Base-by-base conservation (phyloP, 2,329 filamentous ascomycete species). In the Penicillium psychrosexuale region DNA sequence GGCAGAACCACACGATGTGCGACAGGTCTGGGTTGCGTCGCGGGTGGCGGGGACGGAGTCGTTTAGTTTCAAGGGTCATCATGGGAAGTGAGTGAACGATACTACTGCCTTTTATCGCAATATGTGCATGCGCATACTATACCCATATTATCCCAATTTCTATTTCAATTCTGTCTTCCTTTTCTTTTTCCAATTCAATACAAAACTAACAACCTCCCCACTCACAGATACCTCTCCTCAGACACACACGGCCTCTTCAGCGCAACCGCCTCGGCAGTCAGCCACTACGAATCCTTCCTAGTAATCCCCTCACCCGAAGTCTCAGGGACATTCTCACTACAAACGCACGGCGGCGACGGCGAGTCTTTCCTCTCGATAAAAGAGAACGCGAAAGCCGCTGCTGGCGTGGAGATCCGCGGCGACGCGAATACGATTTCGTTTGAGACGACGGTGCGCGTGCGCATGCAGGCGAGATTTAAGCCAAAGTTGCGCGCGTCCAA, bases 401-500 rank as follows among this genome's bases (percentile, higher is more conserved):
- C 76, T 36, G 63, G 63, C 13, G 80, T 84, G 0, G 87, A 92
- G 62, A 79, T 95, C 12, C 84, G 90, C 31, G 91, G 90, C 46
- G 91, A 96, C 71, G 87, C 84, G 8, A 84, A 86, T 13, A 75
- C 77, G 8, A 83, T 86, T 47, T 82, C 79, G 5, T 89, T 89
- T 67, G 83, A 82, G 64, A 91, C 90, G 9, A 88, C 86, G 7
- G 71, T 96, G 57, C 82, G 90, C 47, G 84, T 97, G 65, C 88
- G 92, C 51, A 97, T 97, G 92, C 93, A 97, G 77, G 91, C 93
- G 22, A 82, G 90, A 47, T 97, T 96, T 78, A 97, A 97, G 79
- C 92, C 93, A 8, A 83, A 83, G 59, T 74, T 94, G 43, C 89
- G 88, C 73, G 87, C 87, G 9, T 84, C 81, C 0, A 95, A 92